Evolutionary conservation across 495 filamentous ascomycete species (phyloP), one percentile per base, ranked within the genome.

Genomic region (Massariosphaeria phaeospora): DNA sequence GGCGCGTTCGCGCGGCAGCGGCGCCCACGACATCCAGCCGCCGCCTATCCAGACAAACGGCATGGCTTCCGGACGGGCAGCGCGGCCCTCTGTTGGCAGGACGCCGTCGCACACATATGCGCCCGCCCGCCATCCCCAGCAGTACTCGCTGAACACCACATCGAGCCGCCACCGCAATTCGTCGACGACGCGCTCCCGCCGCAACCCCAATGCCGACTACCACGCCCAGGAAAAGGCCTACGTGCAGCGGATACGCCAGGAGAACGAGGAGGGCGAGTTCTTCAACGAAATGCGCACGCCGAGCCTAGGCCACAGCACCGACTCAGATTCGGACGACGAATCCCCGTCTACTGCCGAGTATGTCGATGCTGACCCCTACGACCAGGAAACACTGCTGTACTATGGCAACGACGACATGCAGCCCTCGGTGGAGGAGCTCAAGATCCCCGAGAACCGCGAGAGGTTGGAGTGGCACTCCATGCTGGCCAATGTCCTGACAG

Each of bases 381-480:
- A 97, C 62, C 87, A 90, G 48, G 93, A 97, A 64, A 91, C 88
- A 24, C 82, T 96, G 65, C 79, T 97, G 50, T 95, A 95, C 64
- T 85, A 91, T 59, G 79, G 84, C 27, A 84, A 88, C 49, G 86
- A 93, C 63, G 88, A 95, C 52, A 85, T 86, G 55, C 84, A 94
- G 61, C 89, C 91, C 2, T 89, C 88, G 3, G 70, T 85, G 25
- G 93, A 96, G 53, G 94, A 98, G 67, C 73, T 96, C 29, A 85
- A 84, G 72, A 85, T 94, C 59, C 85, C 88, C 0, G 83, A 81
- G 59, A 97, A 93, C 64, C 80, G 93, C 46, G 93, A 97, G 69
- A 76, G 93, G 31, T 73, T 98, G 24, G 94, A 98, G 70, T 98
- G 93, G 93, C 91, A 98, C 72, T 85, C 88, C 3, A 98, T 98